A percentile compares a stretch with the other conserved stretches of the same genome.
These are phyloP conservation scores for Phytophthora vignae DNA, from an alignment of 352 stramenopile genomes.

Conservation along the genomic window DNA sequence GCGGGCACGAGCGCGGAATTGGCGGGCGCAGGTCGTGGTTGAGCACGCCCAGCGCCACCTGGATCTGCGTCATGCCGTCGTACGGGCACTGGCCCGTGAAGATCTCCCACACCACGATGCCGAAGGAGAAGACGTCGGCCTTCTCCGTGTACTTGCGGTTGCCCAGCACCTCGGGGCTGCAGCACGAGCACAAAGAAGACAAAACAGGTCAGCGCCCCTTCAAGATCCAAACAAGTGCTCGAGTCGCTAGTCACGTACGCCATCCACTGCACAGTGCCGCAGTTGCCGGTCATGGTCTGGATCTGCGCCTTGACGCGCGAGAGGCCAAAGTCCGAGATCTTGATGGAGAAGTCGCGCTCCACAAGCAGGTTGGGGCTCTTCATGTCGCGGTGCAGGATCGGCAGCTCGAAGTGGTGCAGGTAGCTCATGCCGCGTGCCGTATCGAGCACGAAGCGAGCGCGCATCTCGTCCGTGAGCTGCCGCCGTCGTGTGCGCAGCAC, in stretches of 20 bases:
- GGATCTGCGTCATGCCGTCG: conserved; percentile 91
- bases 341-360: conserved; percentile 83
- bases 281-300: conserved; percentile 93
- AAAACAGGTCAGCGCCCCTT: conserved; percentile 29
- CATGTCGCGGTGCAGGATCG: conserved; percentile 92
- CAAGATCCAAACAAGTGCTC: conserved; percentile 23
- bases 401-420: conserved; percentile 83
- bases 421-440: conserved; percentile 91
- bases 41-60: conserved; percentile 80
- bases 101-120: conserved; percentile 95
- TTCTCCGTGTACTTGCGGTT: conserved; percentile 95
- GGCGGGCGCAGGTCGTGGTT: conserved; percentile 79
- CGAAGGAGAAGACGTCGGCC: conserved; percentile 94
- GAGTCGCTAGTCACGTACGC: conserved; percentile 61
- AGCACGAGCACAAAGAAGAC: conserved; percentile 14
- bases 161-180: conserved; percentile 86
- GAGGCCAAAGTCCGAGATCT: conserved; percentile 93
- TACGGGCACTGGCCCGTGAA: conserved; percentile 91
- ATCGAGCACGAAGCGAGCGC: conserved; percentile 69
- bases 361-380: conserved; percentile 93
- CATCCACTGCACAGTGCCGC: conserved; percentile 91
- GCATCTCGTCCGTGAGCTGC: conserved; percentile 53
- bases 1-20: conserved; percentile 69
- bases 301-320: conserved; percentile 93
- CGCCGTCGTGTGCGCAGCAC: conserved; percentile 77